phyloP scores from a whole-genome alignment of 805 yeast genomes.

The Monosporozyma servazzii region DNA sequence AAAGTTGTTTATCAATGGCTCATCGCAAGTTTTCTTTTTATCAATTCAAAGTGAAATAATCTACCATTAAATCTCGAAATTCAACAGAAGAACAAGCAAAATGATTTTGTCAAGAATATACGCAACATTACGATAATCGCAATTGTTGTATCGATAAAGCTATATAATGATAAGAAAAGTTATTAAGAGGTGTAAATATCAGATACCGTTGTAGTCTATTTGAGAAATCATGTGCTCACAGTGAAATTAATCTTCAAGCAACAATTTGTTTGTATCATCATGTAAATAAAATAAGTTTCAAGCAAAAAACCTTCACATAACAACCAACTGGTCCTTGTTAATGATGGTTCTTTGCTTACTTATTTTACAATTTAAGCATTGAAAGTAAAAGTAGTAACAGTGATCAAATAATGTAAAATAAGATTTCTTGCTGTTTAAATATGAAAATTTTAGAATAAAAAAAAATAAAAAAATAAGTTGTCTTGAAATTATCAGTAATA shows the following conservation, averaged over 20 bases:
- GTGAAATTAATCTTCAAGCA: constrained; percentile 39
- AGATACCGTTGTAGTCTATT: constrained; percentile 98
- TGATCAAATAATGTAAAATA: background rate
- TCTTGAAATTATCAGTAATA: background rate
- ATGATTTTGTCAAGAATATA: background rate
- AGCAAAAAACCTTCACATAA: background rate
- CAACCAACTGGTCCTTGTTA: background rate
- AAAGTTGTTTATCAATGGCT: background rate
- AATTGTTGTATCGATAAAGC: background rate
- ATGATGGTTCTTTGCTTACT: background rate
- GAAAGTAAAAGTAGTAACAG: background rate
- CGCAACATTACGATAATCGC: background rate
- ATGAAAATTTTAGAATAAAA: background rate
- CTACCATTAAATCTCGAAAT: background rate
- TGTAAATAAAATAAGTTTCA: constrained; percentile 3
- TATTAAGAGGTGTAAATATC: constrained; percentile 30
- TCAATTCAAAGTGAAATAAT: background rate
- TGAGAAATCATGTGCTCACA: constrained; percentile 71
- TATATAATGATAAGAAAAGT: background rate
- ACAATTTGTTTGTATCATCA: constrained; percentile 28
- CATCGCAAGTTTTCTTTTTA: background rate
- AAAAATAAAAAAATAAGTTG: no score
- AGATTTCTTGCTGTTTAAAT: background rate
- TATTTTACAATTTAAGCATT: background rate
- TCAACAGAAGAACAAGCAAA: no score